Evolutionary conservation across 2,329 filamentous ascomycete genomes (phyloP), one percentile per base, ranked within the genome.

Genomic region (Fusarium dlaminii): DNA sequence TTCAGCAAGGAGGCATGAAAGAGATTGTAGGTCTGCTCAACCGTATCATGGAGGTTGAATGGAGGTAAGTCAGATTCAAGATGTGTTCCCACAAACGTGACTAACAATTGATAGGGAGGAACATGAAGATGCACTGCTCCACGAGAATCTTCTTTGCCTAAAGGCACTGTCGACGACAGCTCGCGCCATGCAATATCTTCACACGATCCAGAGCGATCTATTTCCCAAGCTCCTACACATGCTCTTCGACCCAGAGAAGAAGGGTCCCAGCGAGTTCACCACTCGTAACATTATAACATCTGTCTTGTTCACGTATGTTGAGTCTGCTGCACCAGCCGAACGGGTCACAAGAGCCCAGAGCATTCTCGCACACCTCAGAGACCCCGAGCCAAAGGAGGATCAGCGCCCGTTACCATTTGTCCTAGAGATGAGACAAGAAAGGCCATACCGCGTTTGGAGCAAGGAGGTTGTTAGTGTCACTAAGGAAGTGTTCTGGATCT

Each of bases 401-500:
- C 90, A 92, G 69, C 90, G 92, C 27, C 94, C 95, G 0, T 86
- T 98, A 13, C 91, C 91, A 6, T 98, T 98, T 80, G 95, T 98
- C 52, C 85, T 96, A 29, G 93, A 95, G 69, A 98, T 98, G 91
- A 92, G 93, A 76, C 91, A 92, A 40, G 90, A 94, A 56, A 90
- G 96, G 1, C 96, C 96, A 2, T 99, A 98, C 82, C 93, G 94
- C 39, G 90, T 97, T 6, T 99, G 96, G 96, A 94, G 92, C 83
- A 96, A 95, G 82, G 96, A 99, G 83, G 91, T 96, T 24, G 92
- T 92, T 68, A 95, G 93, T 77, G 96, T 98, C 54, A 98, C 95
- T 46, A 98, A 98, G 82, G 96, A 99, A 82, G 96, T 98, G 34
- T 99, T 99, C 81, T 99, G 96, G 96, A 98, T 98, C 80, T 99